Evolutionary conservation across 495 filamentous ascomycete genomes (phyloP).

Genomic region (Cercophora scortea): DNA sequence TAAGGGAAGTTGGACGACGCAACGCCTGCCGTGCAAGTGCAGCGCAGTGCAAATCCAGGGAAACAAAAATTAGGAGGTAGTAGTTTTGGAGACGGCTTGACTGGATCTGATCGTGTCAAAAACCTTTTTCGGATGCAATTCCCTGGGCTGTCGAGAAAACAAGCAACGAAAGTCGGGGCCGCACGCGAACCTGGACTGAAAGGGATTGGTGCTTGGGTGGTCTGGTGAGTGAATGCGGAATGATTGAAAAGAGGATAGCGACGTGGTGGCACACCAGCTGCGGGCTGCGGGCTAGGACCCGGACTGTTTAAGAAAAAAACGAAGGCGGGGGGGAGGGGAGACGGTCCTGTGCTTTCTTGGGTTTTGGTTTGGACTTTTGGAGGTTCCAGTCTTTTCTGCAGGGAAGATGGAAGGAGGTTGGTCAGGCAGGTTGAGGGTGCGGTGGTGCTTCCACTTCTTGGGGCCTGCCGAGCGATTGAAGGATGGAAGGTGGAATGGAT

Average conservation of each 20-base stretch:
- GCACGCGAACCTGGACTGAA: slow-evolving; percentile 37
- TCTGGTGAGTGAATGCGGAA: slow-evolving; percentile 38
- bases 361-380: slow-evolving; percentile 3
- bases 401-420: slow-evolving; percentile 16
- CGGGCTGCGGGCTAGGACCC: slow-evolving; percentile 33
- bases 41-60: too few species aligned
- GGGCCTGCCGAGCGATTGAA: slow-evolving; percentile 16
- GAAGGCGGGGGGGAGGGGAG: slow-evolving; percentile 40
- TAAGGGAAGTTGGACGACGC: neutral
- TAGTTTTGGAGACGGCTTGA: slow-evolving; percentile 7
- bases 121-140: slow-evolving; percentile 32
- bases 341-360: slow-evolving; percentile 18
- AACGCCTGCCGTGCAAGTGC: too few species aligned
- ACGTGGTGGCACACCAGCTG: slow-evolving; percentile 43
- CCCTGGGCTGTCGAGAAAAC: slow-evolving; percentile 35
- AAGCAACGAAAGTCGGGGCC: slow-evolving; percentile 25
- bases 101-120: slow-evolving; percentile 26
- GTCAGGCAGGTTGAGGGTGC: slow-evolving; percentile 7
- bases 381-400: slow-evolving; percentile 3
- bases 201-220: slow-evolving; percentile 33
- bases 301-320: slow-evolving; percentile 40
- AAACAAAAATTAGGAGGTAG: too few species aligned
- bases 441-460: slow-evolving; percentile 1
- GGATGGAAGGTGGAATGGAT: slow-evolving; percentile 13
- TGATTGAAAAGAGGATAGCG: slow-evolving; percentile 54